These are phyloP conservation scores for Lindgomyces ingoldianus DNA, from an alignment of 495 filamentous ascomycete genomes.

Conservation along the genomic window DNA sequence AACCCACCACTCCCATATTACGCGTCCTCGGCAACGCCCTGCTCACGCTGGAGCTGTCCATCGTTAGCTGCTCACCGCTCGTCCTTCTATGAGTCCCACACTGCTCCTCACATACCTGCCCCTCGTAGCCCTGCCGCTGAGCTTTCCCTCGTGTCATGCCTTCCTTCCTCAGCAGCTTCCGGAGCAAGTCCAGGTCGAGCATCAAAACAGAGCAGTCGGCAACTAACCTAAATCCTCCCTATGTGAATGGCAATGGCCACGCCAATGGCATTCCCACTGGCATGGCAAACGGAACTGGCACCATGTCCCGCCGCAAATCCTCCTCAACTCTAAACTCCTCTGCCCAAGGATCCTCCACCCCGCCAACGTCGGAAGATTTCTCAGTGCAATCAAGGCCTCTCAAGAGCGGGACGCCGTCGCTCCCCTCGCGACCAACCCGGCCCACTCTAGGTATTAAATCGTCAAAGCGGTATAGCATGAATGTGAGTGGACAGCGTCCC, in stretches of 20 bases:
- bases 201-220: conserved; percentile 58
- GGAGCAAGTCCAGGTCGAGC: conserved; percentile 56
- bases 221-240: conserved; percentile 47
- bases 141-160: conserved; percentile 38
- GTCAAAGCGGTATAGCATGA: conserved; percentile 47
- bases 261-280: conserved; percentile 15
- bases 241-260: conserved; percentile 26
- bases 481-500: conserved; percentile 31
- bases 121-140: too few relatives aligned
- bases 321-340: conserved; percentile 65
- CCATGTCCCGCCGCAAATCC: conserved; percentile 51
- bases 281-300: background rate
- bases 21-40: background rate
- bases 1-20: background rate
- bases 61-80: background rate
- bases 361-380: conserved; percentile 57
- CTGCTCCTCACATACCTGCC: background rate
- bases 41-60: background rate
- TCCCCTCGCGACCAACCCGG: conserved; percentile 36
- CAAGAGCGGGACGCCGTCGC: conserved; percentile 52
- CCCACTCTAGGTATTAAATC: conserved; percentile 38
- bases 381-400: conserved; percentile 51
- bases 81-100: background rate
- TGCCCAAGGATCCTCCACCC: conserved; percentile 41
- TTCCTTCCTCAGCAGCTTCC: conserved; percentile 75